phyloP scores from a whole-genome alignment of 768 basidiomycete genomes.

The Auricularia sp. region DNA sequence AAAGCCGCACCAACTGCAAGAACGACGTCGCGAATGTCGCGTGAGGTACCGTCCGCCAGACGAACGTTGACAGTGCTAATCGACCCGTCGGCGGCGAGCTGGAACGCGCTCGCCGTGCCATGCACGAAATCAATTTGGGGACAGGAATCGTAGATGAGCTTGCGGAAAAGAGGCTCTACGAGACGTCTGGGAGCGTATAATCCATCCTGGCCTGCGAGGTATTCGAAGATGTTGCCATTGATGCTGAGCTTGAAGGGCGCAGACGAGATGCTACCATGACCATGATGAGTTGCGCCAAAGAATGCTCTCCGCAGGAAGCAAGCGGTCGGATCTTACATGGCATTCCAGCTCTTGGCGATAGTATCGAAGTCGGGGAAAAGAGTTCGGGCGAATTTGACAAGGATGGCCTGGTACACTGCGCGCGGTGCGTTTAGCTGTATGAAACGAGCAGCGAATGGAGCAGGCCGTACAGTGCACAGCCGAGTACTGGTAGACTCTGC shows the following conservation, averaged over 20 bases:
- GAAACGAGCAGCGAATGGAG: slow-evolving; percentile 4
- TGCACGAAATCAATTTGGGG: slow-evolving; percentile 16
- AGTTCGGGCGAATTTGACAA: background rate
- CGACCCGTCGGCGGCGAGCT: background rate
- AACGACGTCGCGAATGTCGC: slow-evolving; percentile 5
- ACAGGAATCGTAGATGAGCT: slow-evolving; percentile 16
- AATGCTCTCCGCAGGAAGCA: background rate
- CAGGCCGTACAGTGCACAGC: slow-evolving; percentile 14
- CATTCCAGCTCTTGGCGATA: background rate
- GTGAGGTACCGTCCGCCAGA: slow-evolving; percentile 8
- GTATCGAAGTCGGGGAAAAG: background rate
- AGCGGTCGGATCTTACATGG: background rate
- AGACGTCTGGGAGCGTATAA: slow-evolving; percentile 15
- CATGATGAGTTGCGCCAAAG: background rate
- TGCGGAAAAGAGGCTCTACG: slow-evolving; percentile 23
- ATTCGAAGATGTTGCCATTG: slow-evolving; percentile 8
- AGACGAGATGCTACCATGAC: background rate
- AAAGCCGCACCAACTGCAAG: slow-evolving; percentile 16
- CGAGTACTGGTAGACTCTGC: slow-evolving; percentile 20
- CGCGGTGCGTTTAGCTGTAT: background rate
- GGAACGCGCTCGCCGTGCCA: slow-evolving; percentile 21
- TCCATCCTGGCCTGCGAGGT: slow-evolving; percentile 13
- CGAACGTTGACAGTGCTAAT: slow-evolving; percentile 9
- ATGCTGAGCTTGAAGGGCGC: background rate
- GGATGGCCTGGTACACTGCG: background rate